Conservation (phyloP, 805 yeast species). For the Wickerhamiella occidentalis region DNA sequence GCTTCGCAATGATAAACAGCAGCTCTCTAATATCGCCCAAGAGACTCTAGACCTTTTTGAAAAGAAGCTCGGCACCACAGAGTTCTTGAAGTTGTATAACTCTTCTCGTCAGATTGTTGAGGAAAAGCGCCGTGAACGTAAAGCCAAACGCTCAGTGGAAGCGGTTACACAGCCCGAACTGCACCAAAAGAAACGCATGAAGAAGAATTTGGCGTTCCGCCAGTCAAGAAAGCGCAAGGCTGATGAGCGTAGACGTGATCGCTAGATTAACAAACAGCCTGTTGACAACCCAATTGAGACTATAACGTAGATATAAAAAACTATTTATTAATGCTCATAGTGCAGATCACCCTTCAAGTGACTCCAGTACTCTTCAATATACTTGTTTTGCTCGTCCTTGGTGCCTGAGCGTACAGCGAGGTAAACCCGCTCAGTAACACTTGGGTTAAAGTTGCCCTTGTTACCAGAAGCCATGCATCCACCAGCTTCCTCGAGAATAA, state of each 20-base stretch:
- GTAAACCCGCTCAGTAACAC: constrained; percentile 42
- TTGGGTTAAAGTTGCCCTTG: constrained; percentile 37
- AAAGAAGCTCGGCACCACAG: constrained; percentile 55
- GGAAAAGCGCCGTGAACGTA: constrained; percentile 55
- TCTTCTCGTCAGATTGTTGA: constrained; percentile 50
- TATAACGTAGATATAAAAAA: not conserved
- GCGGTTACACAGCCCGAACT: constrained; percentile 68
- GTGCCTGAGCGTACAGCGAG: constrained; percentile 46
- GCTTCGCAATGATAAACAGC: constrained; percentile 34
- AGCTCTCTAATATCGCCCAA: constrained; percentile 39
- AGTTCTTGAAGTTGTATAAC: constrained; percentile 48
- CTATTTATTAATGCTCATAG: constrained; percentile 22
- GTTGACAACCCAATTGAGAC: not conserved
- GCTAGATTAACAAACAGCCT: too few relatives aligned
- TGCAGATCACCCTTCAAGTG: constrained; percentile 37
- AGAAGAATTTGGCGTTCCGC: not conserved
- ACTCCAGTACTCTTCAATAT: constrained; percentile 39
- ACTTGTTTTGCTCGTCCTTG: constrained; percentile 34
- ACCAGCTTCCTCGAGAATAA: constrained; percentile 47
- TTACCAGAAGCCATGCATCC: constrained; percentile 46
- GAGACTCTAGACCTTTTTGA: constrained; percentile 64
- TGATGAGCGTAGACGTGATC: not conserved
- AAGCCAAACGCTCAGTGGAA: constrained; percentile 59
- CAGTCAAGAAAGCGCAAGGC: constrained; percentile 7
- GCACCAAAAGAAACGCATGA: constrained; percentile 57